Base-by-base conservation (phyloP, 208 protist species). In the Porcisia deanei region DNA sequence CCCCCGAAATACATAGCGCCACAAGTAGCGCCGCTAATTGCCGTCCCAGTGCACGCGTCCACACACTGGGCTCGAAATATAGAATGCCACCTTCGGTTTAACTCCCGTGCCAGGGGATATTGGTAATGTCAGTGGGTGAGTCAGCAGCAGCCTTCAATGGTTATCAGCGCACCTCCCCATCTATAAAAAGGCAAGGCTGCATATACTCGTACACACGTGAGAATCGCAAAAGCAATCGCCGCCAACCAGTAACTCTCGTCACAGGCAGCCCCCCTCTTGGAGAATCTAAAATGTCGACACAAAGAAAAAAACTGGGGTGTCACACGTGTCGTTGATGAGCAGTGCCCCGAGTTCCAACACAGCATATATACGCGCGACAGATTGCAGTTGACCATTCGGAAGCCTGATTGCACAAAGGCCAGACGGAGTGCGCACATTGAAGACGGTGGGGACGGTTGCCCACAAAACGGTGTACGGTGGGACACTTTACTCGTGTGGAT, bases 351-450 rank as follows among this genome's bases (percentile, higher is more conserved):
- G n/a, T 1, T 59, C 68, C 20, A 80, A 49, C 3, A 55, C 67
- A 3, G 45, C 52, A n/a, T 53, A 49, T 30, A 39, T 49, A 20
- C 45, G 54, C 22, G 30, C 53, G 18, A 71, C 37, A 6, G 68
- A 61, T n/a, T 73, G 55, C 47, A 43, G 64, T 30, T 58, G 70
- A 22, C 77, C 82, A 30, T 39, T 10, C 53, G 80, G 71, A 25
- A 86, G 70, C 66, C 80, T 54, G 1, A 78, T 61, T 8, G 63
- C 73, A 73, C 78, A 81, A 0, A 75, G 79, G 18, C 77, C 71
- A 65, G 78, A 83, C 41, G 58, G 61, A 16, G 80, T 67, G 45
- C 49, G 49, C 54, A 80, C 71, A n/a, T 57, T 52, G 60, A 82
- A 34, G 22, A 71, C 66, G 37, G 74, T 81, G 49, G 39, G 78